Conservation (phyloP, 208 protist species). For the Leishmania martiniquensis region DNA sequence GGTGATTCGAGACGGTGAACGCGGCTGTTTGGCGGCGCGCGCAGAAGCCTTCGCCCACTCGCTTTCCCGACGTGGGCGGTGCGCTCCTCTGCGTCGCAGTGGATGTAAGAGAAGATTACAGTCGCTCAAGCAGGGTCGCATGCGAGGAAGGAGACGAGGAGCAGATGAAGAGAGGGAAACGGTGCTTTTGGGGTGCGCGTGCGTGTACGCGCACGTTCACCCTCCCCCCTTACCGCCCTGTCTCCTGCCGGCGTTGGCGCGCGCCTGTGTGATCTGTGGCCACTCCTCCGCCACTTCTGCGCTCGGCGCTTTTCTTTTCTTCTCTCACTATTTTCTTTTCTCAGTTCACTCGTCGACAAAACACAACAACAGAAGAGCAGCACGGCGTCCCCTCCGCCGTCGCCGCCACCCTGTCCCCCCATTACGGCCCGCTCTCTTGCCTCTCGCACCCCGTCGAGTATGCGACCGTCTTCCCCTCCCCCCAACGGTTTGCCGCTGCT, state of each 20-base stretch:
- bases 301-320: background rate
- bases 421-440: background rate
- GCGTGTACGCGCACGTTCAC: too few relatives aligned
- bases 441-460: background rate
- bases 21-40: background rate
- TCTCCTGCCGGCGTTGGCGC: too few relatives aligned
- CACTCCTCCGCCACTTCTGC: background rate
- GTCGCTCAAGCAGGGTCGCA: too few relatives aligned
- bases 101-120: too few relatives aligned
- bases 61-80: background rate
- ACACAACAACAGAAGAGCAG: constrained; percentile 3
- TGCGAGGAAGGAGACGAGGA: too few relatives aligned
- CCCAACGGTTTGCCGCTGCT: background rate
- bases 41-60: background rate
- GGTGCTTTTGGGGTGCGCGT: too few relatives aligned
- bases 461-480: background rate
- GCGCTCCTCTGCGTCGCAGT: too few relatives aligned
- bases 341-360: constrained; percentile 1
- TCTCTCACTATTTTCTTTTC: constrained; percentile 26
- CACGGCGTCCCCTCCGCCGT: background rate
- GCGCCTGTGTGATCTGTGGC: too few relatives aligned
- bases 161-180: too few relatives aligned
- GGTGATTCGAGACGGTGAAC: constrained; percentile 25
- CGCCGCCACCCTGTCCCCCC: too few relatives aligned
- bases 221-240: too few relatives aligned